These are phyloP conservation scores for Backusella westeae DNA, from an alignment of 192 early-diverging fungal genomes.

Conservation along the genomic window DNA sequence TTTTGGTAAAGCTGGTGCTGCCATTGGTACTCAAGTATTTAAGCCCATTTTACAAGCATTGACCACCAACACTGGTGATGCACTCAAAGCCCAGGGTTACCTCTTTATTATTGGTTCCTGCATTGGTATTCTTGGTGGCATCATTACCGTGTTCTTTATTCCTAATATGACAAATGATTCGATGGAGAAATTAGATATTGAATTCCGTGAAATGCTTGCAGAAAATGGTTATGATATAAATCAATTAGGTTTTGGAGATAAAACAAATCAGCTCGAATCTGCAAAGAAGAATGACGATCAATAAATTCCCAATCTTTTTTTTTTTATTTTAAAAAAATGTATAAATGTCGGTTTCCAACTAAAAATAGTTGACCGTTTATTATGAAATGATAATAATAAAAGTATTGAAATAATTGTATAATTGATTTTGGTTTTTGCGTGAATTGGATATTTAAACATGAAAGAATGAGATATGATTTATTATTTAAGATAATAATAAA, in stretches of 20 bases:
- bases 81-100: constrained; percentile 33
- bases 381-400: too few species aligned
- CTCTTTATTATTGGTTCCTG: constrained; percentile 46
- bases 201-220: constrained; percentile 44
- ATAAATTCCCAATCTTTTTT: not conserved
- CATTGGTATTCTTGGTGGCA: constrained; percentile 46
- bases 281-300: not conserved
- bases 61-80: constrained; percentile 25
- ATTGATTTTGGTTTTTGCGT: too few species aligned
- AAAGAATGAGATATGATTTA: too few species aligned
- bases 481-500: too few species aligned
- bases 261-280: not conserved
- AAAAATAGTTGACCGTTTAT: too few species aligned
- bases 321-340: too few species aligned
- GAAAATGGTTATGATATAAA: constrained; percentile 45
- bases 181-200: constrained; percentile 45
- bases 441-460: too few species aligned
- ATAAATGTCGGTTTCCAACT: too few species aligned
- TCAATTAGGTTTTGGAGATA: constrained; percentile 18
- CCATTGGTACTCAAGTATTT: constrained; percentile 46
- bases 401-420: too few species aligned
- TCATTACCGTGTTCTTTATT: constrained; percentile 43
- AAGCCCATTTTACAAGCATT: constrained; percentile 38
- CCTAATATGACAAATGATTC: constrained; percentile 47
- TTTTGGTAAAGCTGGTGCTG: constrained; percentile 42